Evolutionary conservation across 2,329 filamentous ascomycete genomes (phyloP).

Genomic region (Pseudogymnoascus sp.): DNA sequence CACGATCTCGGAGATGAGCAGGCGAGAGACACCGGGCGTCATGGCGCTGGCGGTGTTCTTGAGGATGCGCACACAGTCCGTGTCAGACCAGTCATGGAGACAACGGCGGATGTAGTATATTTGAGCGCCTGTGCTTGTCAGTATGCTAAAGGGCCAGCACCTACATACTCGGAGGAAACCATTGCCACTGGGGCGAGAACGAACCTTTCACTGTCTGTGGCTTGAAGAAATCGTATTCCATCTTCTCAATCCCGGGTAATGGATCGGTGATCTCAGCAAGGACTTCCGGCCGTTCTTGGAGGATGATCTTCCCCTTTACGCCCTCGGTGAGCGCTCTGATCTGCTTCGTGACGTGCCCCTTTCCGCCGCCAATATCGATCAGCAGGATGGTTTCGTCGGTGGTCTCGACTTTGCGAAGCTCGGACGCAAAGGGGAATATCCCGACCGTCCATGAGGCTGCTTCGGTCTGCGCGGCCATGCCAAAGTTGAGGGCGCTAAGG

Average conservation of each 20-base stretch:
- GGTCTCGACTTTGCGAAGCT: constrained; percentile 19
- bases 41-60: constrained; percentile 29
- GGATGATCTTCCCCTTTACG: constrained; percentile 18
- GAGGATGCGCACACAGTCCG: constrained; percentile 30
- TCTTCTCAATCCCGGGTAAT: constrained; percentile 21
- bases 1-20: constrained; percentile 29
- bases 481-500: constrained; percentile 27
- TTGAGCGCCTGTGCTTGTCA: constrained; percentile 23
- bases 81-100: constrained; percentile 38
- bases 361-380: constrained; percentile 20
- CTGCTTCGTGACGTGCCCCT: constrained; percentile 16
- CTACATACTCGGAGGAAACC: background rate
- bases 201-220: constrained; percentile 26
- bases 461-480: constrained; percentile 22
- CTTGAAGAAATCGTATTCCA: constrained; percentile 31
- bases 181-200: background rate
- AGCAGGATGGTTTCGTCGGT: constrained; percentile 24
- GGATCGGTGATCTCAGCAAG: constrained; percentile 9
- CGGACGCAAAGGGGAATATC: constrained; percentile 24
- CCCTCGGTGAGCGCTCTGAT: constrained; percentile 15
- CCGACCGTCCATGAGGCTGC: constrained; percentile 15
- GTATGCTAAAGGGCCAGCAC: background rate
- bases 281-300: constrained; percentile 20
- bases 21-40: constrained; percentile 24
- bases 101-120: constrained; percentile 34